Evolutionary conservation across 345 rosid species (phyloP).

Genomic region (Aquilaria malaccensis): DNA sequence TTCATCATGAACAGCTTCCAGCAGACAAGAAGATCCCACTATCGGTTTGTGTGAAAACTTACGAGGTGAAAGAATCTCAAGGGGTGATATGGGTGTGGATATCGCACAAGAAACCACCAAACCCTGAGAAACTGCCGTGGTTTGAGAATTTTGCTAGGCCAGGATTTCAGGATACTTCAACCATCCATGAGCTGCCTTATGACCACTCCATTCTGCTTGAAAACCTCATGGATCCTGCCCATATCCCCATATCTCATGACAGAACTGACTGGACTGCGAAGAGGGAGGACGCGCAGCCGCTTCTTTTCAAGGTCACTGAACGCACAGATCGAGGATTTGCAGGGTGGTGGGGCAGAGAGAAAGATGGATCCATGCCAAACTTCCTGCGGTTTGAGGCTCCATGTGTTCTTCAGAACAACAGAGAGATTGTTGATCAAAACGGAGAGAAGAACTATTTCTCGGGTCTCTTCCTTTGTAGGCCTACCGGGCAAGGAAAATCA

Average conservation of each 20-base stretch:
- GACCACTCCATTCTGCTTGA: conserved; percentile 94
- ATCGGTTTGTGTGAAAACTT: conserved; percentile 63
- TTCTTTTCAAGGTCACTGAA: conserved; percentile 66
- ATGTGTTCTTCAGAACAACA: conserved; percentile 67
- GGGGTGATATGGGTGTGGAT: conserved; percentile 97
- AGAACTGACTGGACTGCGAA: conserved; percentile 80
- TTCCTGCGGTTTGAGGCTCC: conserved; percentile 76
- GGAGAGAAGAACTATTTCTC: conserved; percentile 71
- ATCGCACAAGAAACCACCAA: conserved; percentile 66
- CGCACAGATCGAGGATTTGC: conserved; percentile 73
- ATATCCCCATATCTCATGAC: conserved; percentile 88
- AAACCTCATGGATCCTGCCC: conserved; percentile 98
- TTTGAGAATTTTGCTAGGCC: conserved; percentile 79
- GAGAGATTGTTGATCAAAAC: conserved; percentile 50
- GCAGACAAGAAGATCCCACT: conserved; percentile 75
- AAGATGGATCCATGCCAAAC: conserved; percentile 36
- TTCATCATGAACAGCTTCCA: conserved; percentile 46
- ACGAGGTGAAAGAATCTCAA: conserved; percentile 74
- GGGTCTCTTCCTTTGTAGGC: conserved; percentile 83
- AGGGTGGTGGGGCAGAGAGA: conserved; percentile 85
- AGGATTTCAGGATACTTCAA: conserved; percentile 60
- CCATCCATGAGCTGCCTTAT: conserved; percentile 86
- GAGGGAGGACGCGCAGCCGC: conserved; percentile 86
- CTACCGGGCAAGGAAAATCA: conserved; percentile 94
- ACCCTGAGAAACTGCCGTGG: conserved; percentile 69